Base-by-base conservation (phyloP, 2,329 filamentous ascomycete species). In the Fusarium virguliforme region DNA sequence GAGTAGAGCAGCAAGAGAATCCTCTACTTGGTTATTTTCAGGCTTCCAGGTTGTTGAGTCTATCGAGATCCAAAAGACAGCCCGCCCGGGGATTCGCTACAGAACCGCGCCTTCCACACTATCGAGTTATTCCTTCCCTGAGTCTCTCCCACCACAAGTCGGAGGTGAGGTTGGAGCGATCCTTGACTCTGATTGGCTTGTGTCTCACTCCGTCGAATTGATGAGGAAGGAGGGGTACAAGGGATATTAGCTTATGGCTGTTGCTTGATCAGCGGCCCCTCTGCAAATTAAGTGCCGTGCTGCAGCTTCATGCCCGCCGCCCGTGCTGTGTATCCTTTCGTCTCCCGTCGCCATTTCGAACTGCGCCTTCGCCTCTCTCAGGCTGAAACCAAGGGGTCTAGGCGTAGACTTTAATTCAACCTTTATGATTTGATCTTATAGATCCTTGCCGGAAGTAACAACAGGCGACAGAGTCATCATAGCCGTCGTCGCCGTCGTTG, bases 311-410 rank as follows among this genome's bases (percentile, higher is more conserved):
- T 24, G 30, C 38, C 30, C 35, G 35, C 37, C 43, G n/a, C 18
- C 18, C 18, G 28, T 30, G 8, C 28, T 30, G 28, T 30, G 4
- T 8, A 30, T 30, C 43, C 43, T 12, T 48, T 24, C 26, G 37
- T 64, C 18, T 18, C 18, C 18, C 18, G 40, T 60, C 38, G 37
- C 51, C 15, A 58, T 48, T 48, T 40, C 34, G 35, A 46, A 38
- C 32, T 38, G 37, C 37, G 53, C 50, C 54, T 54, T 22, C 30
- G 54, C 57, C 46, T 18, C 18, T 18, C 18, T 69, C 68, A 71
- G 57, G 65, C 61, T 71, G 68, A 71, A 71, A 71, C 68, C 51
- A 53, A 71, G 68, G 57, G 68, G 68, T 71, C 68, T 61, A 71
- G 58, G 65, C 46, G 53, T 38, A 43, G 64, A 51, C 67, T 59